phyloP scores from a whole-genome alignment of 2,329 filamentous ascomycete genomes.

The Myrmaecium sp. region DNA sequence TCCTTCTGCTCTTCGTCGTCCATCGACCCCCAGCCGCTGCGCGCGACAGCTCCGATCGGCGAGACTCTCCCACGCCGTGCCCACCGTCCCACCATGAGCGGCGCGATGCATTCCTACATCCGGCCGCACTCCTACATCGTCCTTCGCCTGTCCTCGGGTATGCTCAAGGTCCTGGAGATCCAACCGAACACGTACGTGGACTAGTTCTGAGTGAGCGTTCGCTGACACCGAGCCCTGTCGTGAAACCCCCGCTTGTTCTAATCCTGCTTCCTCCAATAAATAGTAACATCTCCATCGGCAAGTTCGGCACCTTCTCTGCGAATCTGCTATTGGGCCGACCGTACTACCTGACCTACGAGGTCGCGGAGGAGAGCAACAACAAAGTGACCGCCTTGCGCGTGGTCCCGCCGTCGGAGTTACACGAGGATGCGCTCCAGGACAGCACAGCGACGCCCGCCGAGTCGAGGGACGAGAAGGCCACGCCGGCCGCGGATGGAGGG shows the following conservation, averaged over 20 bases:
- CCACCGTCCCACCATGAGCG: conserved; percentile 4
- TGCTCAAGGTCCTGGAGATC: conserved; percentile 40
- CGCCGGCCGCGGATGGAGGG: conserved; percentile 10
- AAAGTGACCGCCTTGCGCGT: conserved; percentile 55
- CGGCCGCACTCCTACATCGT: conserved; percentile 35
- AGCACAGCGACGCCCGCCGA: conserved; percentile 26
- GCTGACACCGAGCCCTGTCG: too few relatives aligned
- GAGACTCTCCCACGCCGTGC: too few relatives aligned
- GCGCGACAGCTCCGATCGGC: too few relatives aligned
- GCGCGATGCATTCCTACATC: conserved; percentile 28
- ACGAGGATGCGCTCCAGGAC: conserved; percentile 53
- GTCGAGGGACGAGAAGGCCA: conserved; percentile 14
- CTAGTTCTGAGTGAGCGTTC: conserved; percentile 10
- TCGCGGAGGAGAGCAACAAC: conserved; percentile 50
- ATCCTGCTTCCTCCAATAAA: too few relatives aligned
- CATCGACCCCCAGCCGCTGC: too few relatives aligned
- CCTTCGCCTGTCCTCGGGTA: conserved; percentile 40
- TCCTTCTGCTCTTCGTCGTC: too few relatives aligned
- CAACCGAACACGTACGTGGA: conserved; percentile 46
- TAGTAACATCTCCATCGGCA: conserved; percentile 75
- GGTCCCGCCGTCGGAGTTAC: conserved; percentile 64
- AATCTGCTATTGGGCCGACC: conserved; percentile 86
- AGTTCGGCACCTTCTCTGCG: conserved; percentile 79
- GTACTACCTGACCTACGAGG: conserved; percentile 80
- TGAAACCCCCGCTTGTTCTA: too few relatives aligned